Base-by-base conservation (phyloP, 1,284 basidiomycete genomes). In the Ceratobasidium sp. region DNA sequence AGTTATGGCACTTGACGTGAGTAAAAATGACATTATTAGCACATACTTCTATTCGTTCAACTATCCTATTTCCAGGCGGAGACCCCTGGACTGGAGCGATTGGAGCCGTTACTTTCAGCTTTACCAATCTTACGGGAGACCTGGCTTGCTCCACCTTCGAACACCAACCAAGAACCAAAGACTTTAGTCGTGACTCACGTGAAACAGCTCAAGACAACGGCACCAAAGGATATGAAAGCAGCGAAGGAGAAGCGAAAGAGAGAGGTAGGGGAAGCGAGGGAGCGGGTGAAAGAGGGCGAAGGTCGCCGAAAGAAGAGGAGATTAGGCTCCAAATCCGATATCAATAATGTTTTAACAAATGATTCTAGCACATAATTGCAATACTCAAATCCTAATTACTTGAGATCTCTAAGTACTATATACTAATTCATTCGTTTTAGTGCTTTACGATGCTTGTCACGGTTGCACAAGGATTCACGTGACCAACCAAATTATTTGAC, bases 121-220 rank as follows among this genome's bases (percentile, higher is more conserved):
- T 84, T 91, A 67, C 90, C 90, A 20, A 82, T 86, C 40, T 82
- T 92, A 15, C 85, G 87, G 28, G 92, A 92, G 2, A 85, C 90
- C n/a, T 95, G 93, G 93, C 87, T 93, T 13, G 82, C 85, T 2
- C 82, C 82, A 26, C 80, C 81, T 9, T 23, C 67, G 48, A 9
- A 75, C 42, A 23, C 73, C 59, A 56, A 40, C 71, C 70, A 80
- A 67, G 70, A 79, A 61, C 79, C 80, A 70, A 69, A 79, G 26
- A 15, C 52, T 26, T 38, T 79, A n/a, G 86, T 93, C 54, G 91
- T 93, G 4, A 93, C 95, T 0, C 92, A 94, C 81, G 88, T 96
- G 82, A 97, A 97, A 83, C 95, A 96, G 79, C 84, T 96, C n/a
- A 89, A 89, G 28, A 97, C 95, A 0, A 91, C 91, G 28, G 89